Base-by-base conservation (phyloP, 345 rosid genomes). In the Syzygium aqueum region DNA sequence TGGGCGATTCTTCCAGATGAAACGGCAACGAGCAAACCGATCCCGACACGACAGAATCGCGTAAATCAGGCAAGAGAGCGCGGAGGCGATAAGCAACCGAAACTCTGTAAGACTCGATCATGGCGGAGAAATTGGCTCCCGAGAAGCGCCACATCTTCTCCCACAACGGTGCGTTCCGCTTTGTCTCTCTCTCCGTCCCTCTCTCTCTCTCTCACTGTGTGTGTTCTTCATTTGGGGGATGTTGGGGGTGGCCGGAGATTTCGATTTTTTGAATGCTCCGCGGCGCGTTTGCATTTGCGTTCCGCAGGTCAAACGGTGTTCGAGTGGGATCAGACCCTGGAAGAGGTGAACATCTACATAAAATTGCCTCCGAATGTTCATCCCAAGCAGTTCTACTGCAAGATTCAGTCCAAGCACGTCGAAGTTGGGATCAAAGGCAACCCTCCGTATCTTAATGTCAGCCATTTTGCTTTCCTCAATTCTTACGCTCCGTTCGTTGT, bases 251-350 rank as follows among this genome's bases (percentile, higher is more conserved):
- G 61, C 78, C 52, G 10, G 53, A 21, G 84, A 53, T 11, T 86
- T 86, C 43, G 1, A 33, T 28, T 3, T 10, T 25, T 11, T 49
- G 86, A 50, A 85, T 56, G 52, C 13, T 80, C 15, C 65, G 37
- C 12, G 87, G 54, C 27, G 25, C 43, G 50, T 46, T 43, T 0
- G 77, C 77, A 3, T 67, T 28, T 67, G 78, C 5, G 4, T 67
- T 67, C 84, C 85, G 85, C 86, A 95, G 99, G 93, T 54, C 93
- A 95, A 87, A 93, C 93, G 88, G 98, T 95, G 40, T 96, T 95
- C 87, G 98, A 97, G 85, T 96, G 99, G 99, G 98, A 97, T 92
- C 98, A 96, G 93, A 95, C 96, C 89, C 90, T 96, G 52, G 98
- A 96, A 6, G 99, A 96, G 91, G 95, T 95, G 49, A 96, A 95